Conservation (phyloP, 2,329 filamentous ascomycete genomes). For the Ceratocystiopsis sp. region DNA sequence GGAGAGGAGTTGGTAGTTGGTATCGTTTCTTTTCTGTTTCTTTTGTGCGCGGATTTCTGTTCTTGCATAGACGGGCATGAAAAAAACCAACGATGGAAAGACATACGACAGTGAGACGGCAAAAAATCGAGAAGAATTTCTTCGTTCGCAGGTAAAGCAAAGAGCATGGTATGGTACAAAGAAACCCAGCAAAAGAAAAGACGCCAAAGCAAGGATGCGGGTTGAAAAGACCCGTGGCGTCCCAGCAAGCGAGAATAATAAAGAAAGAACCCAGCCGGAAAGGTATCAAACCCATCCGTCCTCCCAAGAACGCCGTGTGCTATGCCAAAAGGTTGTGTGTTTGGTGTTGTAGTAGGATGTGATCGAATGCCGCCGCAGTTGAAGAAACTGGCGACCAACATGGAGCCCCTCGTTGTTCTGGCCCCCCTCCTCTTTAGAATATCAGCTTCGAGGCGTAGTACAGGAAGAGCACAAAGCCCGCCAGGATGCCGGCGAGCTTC, state of each 20-base stretch:
- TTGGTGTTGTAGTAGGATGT: neutral
- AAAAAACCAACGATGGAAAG: no score
- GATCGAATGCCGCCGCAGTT: neutral
- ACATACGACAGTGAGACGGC: no score
- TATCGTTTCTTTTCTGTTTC: neutral
- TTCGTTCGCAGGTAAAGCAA: no score
- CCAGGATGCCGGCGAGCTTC: slow-evolving; percentile 71
- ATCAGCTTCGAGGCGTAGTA: slow-evolving; percentile 56
- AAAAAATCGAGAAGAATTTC: no score
- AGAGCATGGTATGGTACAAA: no score
- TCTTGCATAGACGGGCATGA: no score
- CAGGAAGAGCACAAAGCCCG: slow-evolving; percentile 53
- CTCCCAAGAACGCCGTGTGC: slow-evolving; percentile 6
- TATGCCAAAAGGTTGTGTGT: slow-evolving; percentile 2
- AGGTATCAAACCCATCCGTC: neutral
- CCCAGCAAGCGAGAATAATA: neutral
- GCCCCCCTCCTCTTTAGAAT: slow-evolving; percentile 23
- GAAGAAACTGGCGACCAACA: no score
- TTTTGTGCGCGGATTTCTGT: neutral
- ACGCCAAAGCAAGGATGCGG: no score
- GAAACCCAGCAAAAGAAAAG: no score
- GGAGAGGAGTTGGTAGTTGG: neutral
- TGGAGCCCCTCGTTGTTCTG: no score
- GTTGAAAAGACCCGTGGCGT: no score
- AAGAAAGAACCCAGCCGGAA: neutral